Evolutionary conservation across 345 rosid species (phyloP), one percentile per base, ranked within the genome.

Genomic region (Eucalyptus polybractea): DNA sequence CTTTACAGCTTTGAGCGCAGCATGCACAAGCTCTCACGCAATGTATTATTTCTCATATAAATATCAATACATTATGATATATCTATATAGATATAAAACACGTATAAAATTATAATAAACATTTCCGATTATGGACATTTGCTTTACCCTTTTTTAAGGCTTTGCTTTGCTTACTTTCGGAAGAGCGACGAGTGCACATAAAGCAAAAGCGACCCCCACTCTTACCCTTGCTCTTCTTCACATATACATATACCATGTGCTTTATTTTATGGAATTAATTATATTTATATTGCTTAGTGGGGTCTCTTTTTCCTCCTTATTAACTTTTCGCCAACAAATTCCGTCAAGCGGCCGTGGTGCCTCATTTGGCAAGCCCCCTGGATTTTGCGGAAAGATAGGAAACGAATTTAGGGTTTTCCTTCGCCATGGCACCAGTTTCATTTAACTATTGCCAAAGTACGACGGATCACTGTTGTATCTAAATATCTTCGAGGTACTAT

Each of bases 31-130:
- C 27, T 21, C 83, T 76, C 83, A 19, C 83, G 83, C 83, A 19
- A 76, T 40, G 27, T 7, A 65, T 65, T 65, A 14, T 65, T n/a
- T 65, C 6, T 15, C 72, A 62, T 65, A 65, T 62, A 12, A 29
- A 62, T 13, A 62, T 27, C 15, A 62, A 62, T 27, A 29, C 29
- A 56, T 56, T 53, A 53, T 53, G 8, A 56, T 8, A 16, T 33
- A 37, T 50, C 0, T 6, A 31, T n/a, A n/a, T 4, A 14, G 0
- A 65, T 58, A 24, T 27, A 60, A 0, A 58, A 25, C 25, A 54
- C 11, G 5, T 15, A 17, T 33, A 33, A 69, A 33, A 69, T 69
- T 17, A 33, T 5, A 69, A 17, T 69, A 19, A 37, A 37, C 12
- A 76, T 76, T 76, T 76, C 27, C 10, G 14, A 37, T 10, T 19